Evolutionary conservation across 129 eudicot species (phyloP).

Genomic region (Flaveria robusta): DNA sequence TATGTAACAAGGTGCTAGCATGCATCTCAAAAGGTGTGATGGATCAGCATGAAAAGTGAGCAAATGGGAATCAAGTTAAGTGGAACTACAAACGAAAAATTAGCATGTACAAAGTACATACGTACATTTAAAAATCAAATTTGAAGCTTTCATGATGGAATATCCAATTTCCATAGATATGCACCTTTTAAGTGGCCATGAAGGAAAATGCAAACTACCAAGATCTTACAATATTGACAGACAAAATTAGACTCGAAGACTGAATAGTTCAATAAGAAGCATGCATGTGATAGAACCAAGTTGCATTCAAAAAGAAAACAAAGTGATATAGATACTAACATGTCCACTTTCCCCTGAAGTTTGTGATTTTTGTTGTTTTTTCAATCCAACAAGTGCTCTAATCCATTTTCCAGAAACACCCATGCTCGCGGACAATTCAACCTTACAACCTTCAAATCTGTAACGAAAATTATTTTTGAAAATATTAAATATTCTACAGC

Average conservation of each 20-base stretch:
- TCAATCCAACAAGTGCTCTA: slow-evolving; percentile 69
- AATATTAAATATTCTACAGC: background rate
- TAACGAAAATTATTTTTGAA: background rate
- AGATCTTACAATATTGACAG: slow-evolving; percentile 1
- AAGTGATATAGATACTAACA: slow-evolving; percentile 40
- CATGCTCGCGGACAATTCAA: slow-evolving; percentile 42
- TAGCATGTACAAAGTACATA: too few species aligned
- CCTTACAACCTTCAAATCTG: slow-evolving; percentile 41
- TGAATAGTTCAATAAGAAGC: background rate
- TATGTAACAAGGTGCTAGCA: too few species aligned
- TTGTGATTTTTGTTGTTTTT: slow-evolving; percentile 71
- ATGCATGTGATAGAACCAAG: slow-evolving; percentile 12
- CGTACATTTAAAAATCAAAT: too few species aligned
- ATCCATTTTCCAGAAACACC: slow-evolving; percentile 90
- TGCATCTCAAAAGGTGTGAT: too few species aligned
- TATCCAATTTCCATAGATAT: background rate
- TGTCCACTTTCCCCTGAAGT: slow-evolving; percentile 57
- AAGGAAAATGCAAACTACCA: background rate
- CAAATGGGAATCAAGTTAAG: too few species aligned
- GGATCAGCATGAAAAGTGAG: too few species aligned
- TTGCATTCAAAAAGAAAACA: background rate
- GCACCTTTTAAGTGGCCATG: background rate
- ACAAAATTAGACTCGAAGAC: background rate
- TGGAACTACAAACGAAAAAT: too few species aligned
- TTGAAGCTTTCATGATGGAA: too few species aligned